Evolutionary conservation across 345 rosid species (phyloP), one percentile per base, ranked within the genome.

Genomic region (Alliaria petiolata): DNA sequence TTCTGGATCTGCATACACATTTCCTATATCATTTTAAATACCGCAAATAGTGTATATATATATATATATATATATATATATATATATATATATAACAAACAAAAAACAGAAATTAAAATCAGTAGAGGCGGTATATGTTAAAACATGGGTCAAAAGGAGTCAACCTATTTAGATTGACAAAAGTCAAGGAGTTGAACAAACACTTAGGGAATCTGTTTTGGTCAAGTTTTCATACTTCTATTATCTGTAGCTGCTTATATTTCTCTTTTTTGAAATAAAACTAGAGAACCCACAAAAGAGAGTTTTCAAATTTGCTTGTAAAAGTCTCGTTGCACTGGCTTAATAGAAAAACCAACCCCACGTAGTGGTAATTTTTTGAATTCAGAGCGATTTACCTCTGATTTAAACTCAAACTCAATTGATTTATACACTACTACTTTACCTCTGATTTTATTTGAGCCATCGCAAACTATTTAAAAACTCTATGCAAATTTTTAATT

Each of bases 181-280:
- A 75, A 75, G 49, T 75, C 69, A 44, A 17, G 73, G 33, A 34
- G 36, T 67, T 68, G 53, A 75, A 68, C 64, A 61, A 52, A 52
- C 8, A 14, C 19, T 53, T 1, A 35, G 52, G 42, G 79, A 53
- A 75, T 68, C 52, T 75, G 20, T 53, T 75, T 45, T 62, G 44
- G 74, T 75, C 79, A 75, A 53, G 45, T 14, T 68, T 75, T 75
- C 74, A 75, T 68, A 75, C 69, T 36, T 68, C n/a, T n/a, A 70
- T 52, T 28, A 28, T 28, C 31, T 5, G 4, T 28, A 28, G 3
- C 31, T 28, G 3, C 31, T 28, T 28, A 28, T 0, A 3, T 28
- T 28, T 28, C 31, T n/a, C 5, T 28, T 3, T 28, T 28, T 28
- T 4, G 0, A 28, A 28, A 28, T 4, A 28, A 28, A 28, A 28